Base-by-base conservation (phyloP, 306 rosid genomes). In the Citrullus colocynthis region DNA sequence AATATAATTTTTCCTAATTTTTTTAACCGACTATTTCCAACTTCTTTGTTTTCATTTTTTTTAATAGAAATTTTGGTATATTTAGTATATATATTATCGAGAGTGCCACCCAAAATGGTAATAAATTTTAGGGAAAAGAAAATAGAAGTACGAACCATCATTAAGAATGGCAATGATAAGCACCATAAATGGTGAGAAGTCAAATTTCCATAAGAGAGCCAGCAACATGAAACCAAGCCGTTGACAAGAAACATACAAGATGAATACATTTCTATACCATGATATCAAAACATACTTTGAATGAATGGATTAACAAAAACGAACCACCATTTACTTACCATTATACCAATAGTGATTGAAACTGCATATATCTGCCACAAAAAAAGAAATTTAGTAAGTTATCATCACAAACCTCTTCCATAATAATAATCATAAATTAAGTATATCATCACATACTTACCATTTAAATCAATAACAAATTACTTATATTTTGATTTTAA, bases 141-240 rank as follows among this genome's bases (percentile, higher is more conserved):
- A 63, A 78, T 78, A 55, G 70, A 78, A 82, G 64, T 81, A 83
- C 98, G 30, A 75, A 95, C 98, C 98, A 84, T 95, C 98, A 58
- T 95, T 95, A 75, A 95, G 97, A 65, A 95, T 90, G 81, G 98
- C 98, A 13, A 95, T 92, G 71, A 95, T 95, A 20, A 95, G 98
- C 84, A 95, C 97, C 98, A 95, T 95, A 72, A 95, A 95, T 56
- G 98, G 98, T 24, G 98, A 97, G 81, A 95, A 95, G 80, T 95
- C 98, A 71, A 95, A 95, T 88, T 85, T 66, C 98, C 98, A 95
- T 82, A 95, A 81, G 67, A 95, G 91, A 70, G 98, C 98, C 79
- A 95, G 89, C 86, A 95, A 87, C 97, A 95, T 92, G 90, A 95
- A 95, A 83, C 98, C 98, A 66, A 95, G 96, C 98, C 92, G 97